Base-by-base conservation (phyloP, 345 rosid species). In the Raphanus raphanistrum region DNA sequence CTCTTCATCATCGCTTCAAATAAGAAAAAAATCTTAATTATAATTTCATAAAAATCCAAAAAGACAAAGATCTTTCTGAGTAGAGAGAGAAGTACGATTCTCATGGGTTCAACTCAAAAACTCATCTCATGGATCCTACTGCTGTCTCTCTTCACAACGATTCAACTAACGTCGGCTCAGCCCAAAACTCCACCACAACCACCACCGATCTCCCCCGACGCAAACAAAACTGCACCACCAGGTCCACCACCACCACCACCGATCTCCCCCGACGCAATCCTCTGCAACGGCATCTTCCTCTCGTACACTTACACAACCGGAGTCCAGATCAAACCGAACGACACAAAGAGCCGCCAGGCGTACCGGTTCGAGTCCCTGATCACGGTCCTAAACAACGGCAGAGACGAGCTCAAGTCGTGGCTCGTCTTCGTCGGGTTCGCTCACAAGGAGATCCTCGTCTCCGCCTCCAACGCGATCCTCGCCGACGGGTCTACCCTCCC, bases 301-400 rank as follows among this genome's bases (percentile, higher is more conserved):
- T 83, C 97, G 0, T 95, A 92, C 79, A 62, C 82, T 5, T 88
- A 87, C 80, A 52, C 38, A 1, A 32, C 35, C 3, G 99, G 99
- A 28, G 41, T 85, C 50, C 66, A 82, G 82, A 82, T 95, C 8
- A 82, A 83, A 25, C 99, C 99, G 13, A 82, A 84, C 43, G 78
- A 83, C 21, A 63, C 86, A 88, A 3, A 68, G 36, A 17, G 79
- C 31, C 4, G 82, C 87, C 99, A 95, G 81, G 85, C 98, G 3
- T 95, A 92, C 84, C 82, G 94, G 35, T 95, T 95, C 85, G 86
- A 91, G 79, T 95, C 98, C 0, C 88, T 84, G 16, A 85, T 95
- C 17, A 87, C 86, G 0, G 85, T 92, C 36, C 81, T 90, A 72
- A 95, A 95, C 81, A 87, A 89, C 79, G 99, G 88, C 1, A 80